phyloP scores from a whole-genome alignment of 2,329 filamentous ascomycete species.

The Diaporthe sp. region DNA sequence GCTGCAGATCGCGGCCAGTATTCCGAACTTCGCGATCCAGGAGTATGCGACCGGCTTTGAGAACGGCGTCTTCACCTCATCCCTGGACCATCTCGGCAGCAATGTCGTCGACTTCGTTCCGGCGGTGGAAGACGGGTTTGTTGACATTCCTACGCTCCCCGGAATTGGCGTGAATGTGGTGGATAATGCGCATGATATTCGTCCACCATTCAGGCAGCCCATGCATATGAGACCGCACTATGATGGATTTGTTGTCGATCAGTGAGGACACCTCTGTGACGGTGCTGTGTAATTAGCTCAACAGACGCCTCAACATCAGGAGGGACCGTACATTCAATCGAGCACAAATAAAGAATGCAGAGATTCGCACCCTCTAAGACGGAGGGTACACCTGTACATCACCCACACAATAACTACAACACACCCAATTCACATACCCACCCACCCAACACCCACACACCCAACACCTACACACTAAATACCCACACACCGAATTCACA shows the following conservation, averaged over 20 bases:
- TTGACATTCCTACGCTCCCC: conserved; percentile 3
- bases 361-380: no score
- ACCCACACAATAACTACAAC: no score
- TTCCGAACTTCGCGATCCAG: conserved; percentile 7
- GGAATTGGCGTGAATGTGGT: conserved; percentile 12
- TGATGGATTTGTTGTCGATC: conserved; percentile 15
- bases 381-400: no score
- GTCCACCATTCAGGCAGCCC: conserved; percentile 1
- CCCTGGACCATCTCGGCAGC: background rate
- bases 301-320: no score
- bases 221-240: conserved; percentile 12
- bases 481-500: no score
- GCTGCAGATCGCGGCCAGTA: background rate
- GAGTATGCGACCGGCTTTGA: conserved; percentile 11
- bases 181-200: background rate
- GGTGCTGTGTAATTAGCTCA: background rate
- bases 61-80: background rate
- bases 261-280: background rate
- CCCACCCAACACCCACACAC: no score
- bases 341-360: background rate
- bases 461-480: no score
- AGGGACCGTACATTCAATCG: background rate
- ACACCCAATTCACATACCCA: no score
- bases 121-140: background rate
- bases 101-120: background rate